Evolutionary conservation across 805 yeast species (phyloP), one percentile per base, ranked within the genome.

Genomic region (Nakazawaea siamensis): DNA sequence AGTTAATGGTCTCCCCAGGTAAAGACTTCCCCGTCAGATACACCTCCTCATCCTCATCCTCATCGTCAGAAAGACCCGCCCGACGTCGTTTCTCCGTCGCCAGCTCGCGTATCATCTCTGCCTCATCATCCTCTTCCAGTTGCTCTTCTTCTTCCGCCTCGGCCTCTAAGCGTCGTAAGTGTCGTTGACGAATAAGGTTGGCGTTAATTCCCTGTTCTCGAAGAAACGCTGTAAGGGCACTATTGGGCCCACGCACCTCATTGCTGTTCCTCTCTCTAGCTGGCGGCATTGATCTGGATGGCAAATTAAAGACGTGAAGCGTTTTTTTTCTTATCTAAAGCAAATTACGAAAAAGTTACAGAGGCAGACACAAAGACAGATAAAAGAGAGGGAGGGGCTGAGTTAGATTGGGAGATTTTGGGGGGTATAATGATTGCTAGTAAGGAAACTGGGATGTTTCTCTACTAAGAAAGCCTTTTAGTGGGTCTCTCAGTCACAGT

Each of bases 141-240:
- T 40, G 42, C 14, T 49, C 34, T 43, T 47, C 14, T n/a, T 29
- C 38, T 23, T 20, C 31, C 15, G 9, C 24, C 30, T 43, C 54
- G 6, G 36, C 38, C 13, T 45, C 48, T 11, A 62, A 67, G 39
- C 67, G 51, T 29, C 46, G 43, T 26, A 46, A 35, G 16, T 52
- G 53, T 35, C 64, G 43, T 33, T 60, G 60, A 49, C 87, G 66
- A 51, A 86, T 86, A 27, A 74, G 76, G 38, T 77, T 86, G 1
- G 95, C 86, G 49, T 65, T 81, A 58, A 88, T 88, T 24, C 97
- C 97, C 55, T 87, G 94, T 38, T 81, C 85, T 33, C 87, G 66
- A 41, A 88, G 66, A 49, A 88, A 88, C 55, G 83, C 92, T 0
- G 96, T 88, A 45, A 88, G 63, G 0, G 97, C 97, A 45, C 94